Evolutionary conservation across 805 yeast genomes (phyloP).

Genomic region (Nakazawaea ishiwadae): DNA sequence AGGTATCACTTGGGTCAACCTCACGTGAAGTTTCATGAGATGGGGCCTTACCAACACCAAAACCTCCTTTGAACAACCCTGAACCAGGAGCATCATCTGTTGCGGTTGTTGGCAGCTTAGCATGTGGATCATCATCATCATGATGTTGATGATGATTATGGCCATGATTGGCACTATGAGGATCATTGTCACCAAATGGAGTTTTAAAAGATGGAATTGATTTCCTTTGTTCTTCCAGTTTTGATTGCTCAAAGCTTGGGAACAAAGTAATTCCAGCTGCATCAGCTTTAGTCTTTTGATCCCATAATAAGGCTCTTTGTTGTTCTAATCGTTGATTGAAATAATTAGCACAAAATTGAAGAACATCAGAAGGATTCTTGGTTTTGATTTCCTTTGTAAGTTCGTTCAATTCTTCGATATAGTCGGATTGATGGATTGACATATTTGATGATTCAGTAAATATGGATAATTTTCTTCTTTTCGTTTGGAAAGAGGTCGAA

Average conservation of each 20-base stretch:
- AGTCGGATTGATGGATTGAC: conserved; percentile 11
- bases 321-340: conserved; percentile 58
- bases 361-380: conserved; percentile 59
- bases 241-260: conserved; percentile 14
- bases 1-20: conserved; percentile 17
- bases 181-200: conserved; percentile 63
- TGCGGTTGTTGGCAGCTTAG: conserved; percentile 3
- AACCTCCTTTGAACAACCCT: conserved; percentile 22
- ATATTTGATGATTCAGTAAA: not conserved
- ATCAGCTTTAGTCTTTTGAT: conserved; percentile 42
- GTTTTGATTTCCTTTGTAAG: conserved; percentile 53
- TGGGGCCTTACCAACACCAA: conserved; percentile 21
- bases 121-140: not conserved
- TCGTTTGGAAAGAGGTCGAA: not conserved
- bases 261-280: conserved; percentile 45
- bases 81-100: conserved; percentile 14
- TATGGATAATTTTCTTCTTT: not conserved
- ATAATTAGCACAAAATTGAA: conserved; percentile 74
- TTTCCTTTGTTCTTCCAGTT: conserved; percentile 17
- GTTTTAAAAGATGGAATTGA: conserved; percentile 39
- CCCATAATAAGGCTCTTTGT: conserved; percentile 51
- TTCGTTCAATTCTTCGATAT: conserved; percentile 47
- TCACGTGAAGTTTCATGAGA: conserved; percentile 18
- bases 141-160: conserved; percentile 21
- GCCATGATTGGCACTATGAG: conserved; percentile 40